A percentile compares a stretch with the other conserved stretches of the same genome.
These are phyloP conservation scores for Phaeolepiota aurea DNA, from an alignment of 768 basidiomycete species.

Conservation along the genomic window DNA sequence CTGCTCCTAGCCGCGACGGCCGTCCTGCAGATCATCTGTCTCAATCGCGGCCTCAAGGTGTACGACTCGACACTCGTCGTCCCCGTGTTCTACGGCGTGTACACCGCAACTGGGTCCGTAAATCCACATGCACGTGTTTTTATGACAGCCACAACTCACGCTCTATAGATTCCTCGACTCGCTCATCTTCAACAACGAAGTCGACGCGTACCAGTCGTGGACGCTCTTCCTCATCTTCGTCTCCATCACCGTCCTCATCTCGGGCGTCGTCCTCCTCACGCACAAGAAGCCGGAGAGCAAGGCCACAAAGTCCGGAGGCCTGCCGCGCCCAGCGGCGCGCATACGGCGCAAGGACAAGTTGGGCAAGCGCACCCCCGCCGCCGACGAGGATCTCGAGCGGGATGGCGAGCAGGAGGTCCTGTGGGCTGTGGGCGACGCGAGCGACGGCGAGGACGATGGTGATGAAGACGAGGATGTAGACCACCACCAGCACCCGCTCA, in stretches of 20 bases:
- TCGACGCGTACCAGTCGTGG: slow-evolving; percentile 83
- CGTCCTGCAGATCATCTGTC: slow-evolving; percentile 83
- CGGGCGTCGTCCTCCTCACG: slow-evolving; percentile 88
- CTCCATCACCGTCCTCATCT: slow-evolving; percentile 81
- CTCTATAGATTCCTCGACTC: slow-evolving; percentile 35
- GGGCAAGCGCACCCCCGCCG: neutral
- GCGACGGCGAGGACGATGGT: slow-evolving; percentile 9
- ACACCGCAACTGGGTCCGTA: slow-evolving; percentile 71
- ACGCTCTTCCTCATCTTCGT: slow-evolving; percentile 80
- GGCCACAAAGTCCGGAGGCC: slow-evolving; percentile 23
- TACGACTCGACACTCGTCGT: slow-evolving; percentile 91
- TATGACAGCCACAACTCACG: slow-evolving; percentile 6
- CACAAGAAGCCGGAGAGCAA: slow-evolving; percentile 78
- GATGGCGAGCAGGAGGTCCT: slow-evolving; percentile 5
- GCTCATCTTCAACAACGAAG: slow-evolving; percentile 77
- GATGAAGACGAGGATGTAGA: slow-evolving; percentile 36
- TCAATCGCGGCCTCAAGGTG: slow-evolving; percentile 83
- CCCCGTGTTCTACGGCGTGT: slow-evolving; percentile 91
- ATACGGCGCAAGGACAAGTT: slow-evolving; percentile 12
- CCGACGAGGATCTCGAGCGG: neutral
- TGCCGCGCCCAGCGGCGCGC: slow-evolving; percentile 10
- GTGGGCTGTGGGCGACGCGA: slow-evolving; percentile 7
- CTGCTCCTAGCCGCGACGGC: slow-evolving; percentile 65
- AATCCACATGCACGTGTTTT: neutral
- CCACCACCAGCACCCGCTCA: slow-evolving; percentile 32